phyloP scores from a whole-genome alignment of 192 early-diverging fungal genomes.

The Podila clonocystis region DNA sequence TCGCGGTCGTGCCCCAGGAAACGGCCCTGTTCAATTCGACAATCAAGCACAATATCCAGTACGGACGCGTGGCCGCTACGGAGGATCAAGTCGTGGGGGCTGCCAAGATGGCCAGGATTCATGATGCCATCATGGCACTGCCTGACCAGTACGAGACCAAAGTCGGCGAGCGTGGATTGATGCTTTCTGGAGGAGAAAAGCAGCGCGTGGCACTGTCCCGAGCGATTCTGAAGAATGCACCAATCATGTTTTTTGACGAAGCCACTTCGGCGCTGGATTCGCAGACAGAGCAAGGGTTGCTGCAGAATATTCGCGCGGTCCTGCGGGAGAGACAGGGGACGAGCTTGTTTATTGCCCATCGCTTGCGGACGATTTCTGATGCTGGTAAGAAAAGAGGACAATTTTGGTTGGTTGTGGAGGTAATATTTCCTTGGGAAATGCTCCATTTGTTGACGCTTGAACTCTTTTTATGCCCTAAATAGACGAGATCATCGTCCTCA shows the following conservation, averaged over 20 bases:
- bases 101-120: constrained; percentile 79
- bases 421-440: not conserved
- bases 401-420: not conserved
- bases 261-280: constrained; percentile 91
- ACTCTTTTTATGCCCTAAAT: not conserved
- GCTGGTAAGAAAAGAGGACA: constrained; percentile 54
- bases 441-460: no score
- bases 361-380: constrained; percentile 85
- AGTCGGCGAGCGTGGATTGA: constrained; percentile 91
- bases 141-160: constrained; percentile 84
- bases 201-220: constrained; percentile 93
- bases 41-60: constrained; percentile 92
- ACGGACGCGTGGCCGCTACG: constrained; percentile 79
- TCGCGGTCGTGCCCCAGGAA: constrained; percentile 95
- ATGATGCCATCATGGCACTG: constrained; percentile 79
- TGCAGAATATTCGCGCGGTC: constrained; percentile 83
- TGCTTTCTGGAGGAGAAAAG: constrained; percentile 90
- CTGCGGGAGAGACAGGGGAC: constrained; percentile 74
- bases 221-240: constrained; percentile 92
- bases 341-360: constrained; percentile 92
- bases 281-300: constrained; percentile 83
- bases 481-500: constrained; percentile 90
- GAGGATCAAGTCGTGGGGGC: constrained; percentile 75
- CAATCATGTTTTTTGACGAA: constrained; percentile 91
- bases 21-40: constrained; percentile 95